Base-by-base conservation (phyloP, 176 grass and related monocot genomes). In the Oropetium thomaeum region DNA sequence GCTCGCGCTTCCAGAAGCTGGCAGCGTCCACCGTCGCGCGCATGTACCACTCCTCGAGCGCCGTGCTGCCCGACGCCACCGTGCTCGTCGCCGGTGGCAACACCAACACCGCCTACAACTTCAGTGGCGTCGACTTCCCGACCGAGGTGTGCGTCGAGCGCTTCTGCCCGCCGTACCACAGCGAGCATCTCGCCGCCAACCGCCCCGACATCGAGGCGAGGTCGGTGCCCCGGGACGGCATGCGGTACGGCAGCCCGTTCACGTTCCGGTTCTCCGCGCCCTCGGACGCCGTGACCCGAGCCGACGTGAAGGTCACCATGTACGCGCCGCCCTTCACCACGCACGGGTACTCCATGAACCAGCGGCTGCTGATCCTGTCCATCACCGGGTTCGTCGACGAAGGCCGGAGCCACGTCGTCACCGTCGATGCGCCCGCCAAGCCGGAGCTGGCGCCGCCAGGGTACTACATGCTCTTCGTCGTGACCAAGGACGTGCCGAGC, bases 311-410 rank as follows among this genome's bases (percentile, higher is more conserved):
- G 84, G 89, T 90, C 62, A 90, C 86, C 31, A 63, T 98, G 86
- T 98, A 98, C 35, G 86, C 95, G 29, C 95, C 91, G 54, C 89
- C 92, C 0, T 96, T 89, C 86, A 96, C 89, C 28, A 96, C 92
- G 65, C 89, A 96, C 65, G 92, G 92, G 2, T 80, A 59, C 81
- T 92, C 89, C 33, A 96, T 96, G 92, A 96, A 86, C 82, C 95
- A 98, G 81, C 78, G 95, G 38, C 44, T 98, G 68, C 81, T 98
- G 28, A 62, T 98, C 23, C 71, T 94, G n/a, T 49, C 33, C 6
- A 48, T 89, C 22, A n/a, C 79, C n/a, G 5, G 20, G 37, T 94
- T 87, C 71, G 4, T 1, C 4, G 1, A 23, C 23, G 67, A 68
- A 20, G 81, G 86, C 2, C 8, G 44, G 4, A 45, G 40, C 1